Evolutionary conservation across 1,284 basidiomycete genomes (phyloP), one percentile per base, ranked within the genome.

Genomic region (Trichosporon faecale): DNA sequence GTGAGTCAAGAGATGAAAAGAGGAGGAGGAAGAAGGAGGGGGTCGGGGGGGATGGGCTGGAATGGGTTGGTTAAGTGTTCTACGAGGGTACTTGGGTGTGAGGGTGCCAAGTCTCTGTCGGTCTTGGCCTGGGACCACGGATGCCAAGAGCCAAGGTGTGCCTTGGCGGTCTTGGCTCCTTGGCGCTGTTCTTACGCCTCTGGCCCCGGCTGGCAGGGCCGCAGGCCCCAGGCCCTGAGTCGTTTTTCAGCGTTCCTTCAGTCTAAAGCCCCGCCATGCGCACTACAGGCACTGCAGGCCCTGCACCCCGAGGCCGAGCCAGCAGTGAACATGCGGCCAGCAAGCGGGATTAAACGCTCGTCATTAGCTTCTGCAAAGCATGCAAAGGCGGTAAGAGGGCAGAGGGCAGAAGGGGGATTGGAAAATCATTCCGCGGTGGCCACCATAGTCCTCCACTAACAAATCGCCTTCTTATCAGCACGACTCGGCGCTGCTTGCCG

Each of bases 131-230:
- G 57, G 57, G 57, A 61, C 57, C 27, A 60, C 57, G 57, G 57
- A 31, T 61, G 57, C 57, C 57, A 61, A 61, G 57, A 61, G 57
- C 57, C 57, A 61, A 61, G 57, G 57, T 21, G 57, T 61, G 57
- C 57, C 57, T 61, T 61, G 57, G 49, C 49, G 11, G 49, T 52
- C 49, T 52, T 52, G 49, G 49, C 49, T 52, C 21, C 49, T 52
- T 52, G 49, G 49, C 49, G 49, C 35, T 4, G 9, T 4, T 33
- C 31, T 9, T 33, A 4, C 31, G 2, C 23, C 46, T 52, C 46
- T 52, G 46, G 46, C 46, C 46, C 46, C n/a, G 44, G 18, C n/a
- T n/a, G n/a, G n/a, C n/a, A n/a, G n/a, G n/a, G n/a, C n/a, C n/a
- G n/a, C n/a, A n/a, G n/a, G n/a, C n/a, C n/a, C n/a, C n/a, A n/a